Base-by-base conservation (phyloP, 2,329 filamentous ascomycete species). In the Ceratocystis lukuohia region DNA sequence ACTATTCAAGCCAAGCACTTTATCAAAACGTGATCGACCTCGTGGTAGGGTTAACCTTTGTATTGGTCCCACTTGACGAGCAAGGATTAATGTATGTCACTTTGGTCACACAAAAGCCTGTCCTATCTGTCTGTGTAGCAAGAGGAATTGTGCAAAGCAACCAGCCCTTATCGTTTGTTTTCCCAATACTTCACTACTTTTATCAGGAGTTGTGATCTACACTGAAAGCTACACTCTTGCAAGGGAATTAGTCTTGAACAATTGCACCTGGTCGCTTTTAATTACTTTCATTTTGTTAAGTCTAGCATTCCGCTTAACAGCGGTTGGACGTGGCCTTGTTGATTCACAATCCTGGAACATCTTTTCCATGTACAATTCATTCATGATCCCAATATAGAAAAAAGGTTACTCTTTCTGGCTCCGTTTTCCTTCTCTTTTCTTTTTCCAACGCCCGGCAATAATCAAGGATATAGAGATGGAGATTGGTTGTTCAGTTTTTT, bases 401-500 rank as follows among this genome's bases (percentile, higher is more conserved):
- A 22, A 33, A 59, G 59, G 62, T 22, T 61, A 41, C 30, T 7
- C 56, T 61, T 62, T 53, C 66, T 8, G 48, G 22, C 48, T 28
- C 46, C 46, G 3, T 53, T 53, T 65, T 65, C 15, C 59, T 37
- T 33, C 22, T 8, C 1, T n/a, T 62, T 63, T 48, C 37, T 30
- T 61, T 33, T 46, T 5, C 56, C n/a, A 41, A 61, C 12, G 15
- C 48, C 41, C 17, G 5, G 22, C 41, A 33, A 20, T 48, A 33
- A n/a, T 20, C 41, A 30, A 50, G 5, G 20, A 53, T 22, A 28
- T 53, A 7, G 20, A 41, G 37, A 53, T 45, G n/a, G 28, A 63
- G 46, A 63, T 30, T 65, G 37, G 64, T 68, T 68, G 64, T 63
- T 68, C 59, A 68, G 61, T 65, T 68, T 67, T 65, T 68, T 67